A percentile compares a stretch with the other conserved stretches of the same genome.
Conservation (phyloP, 495 filamentous ascomycete genomes). For the Hypoxylon crocopeplum region DNA sequence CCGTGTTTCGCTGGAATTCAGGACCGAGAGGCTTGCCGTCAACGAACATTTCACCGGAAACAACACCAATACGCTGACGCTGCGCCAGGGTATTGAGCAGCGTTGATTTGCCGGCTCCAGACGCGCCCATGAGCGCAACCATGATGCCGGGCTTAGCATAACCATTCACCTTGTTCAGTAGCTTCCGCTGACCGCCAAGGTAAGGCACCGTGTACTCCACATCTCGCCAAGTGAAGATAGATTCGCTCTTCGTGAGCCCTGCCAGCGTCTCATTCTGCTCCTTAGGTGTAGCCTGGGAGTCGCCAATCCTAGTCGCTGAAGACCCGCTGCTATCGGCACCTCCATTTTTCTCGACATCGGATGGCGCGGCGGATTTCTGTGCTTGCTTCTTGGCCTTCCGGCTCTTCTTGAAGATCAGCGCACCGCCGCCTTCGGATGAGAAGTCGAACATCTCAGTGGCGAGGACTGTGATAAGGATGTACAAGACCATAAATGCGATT, state of each 20-base stretch:
- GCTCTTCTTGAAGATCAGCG: conserved; percentile 72
- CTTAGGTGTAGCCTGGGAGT: conserved; percentile 35
- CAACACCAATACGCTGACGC: conserved; percentile 73
- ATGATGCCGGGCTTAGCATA: conserved; percentile 81
- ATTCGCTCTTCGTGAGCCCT: conserved; percentile 65
- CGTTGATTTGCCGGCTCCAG: conserved; percentile 82
- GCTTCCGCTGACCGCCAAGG: conserved; percentile 69
- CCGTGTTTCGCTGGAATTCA: conserved; percentile 81
- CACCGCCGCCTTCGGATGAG: conserved; percentile 59
- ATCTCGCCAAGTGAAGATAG: conserved; percentile 77
- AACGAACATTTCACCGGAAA: conserved; percentile 77
- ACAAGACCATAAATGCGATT: conserved; percentile 72
- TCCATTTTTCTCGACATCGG: conserved; percentile 58
- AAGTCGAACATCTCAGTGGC: conserved; percentile 47
- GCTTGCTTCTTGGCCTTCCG: conserved; percentile 62
- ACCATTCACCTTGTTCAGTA: conserved; percentile 72
- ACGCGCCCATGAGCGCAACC: conserved; percentile 81
- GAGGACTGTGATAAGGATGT: conserved; percentile 70
- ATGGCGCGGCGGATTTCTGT: conserved; percentile 45
- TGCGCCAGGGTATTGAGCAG: conserved; percentile 78
- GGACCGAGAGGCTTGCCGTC: conserved; percentile 71
- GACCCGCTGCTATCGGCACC: conserved; percentile 16
- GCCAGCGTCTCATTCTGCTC: conserved; percentile 61
- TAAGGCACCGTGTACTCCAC: conserved; percentile 77
- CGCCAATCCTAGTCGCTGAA: conserved; percentile 33